Evolutionary conservation across 192 early-diverging fungal genomes (phyloP).

Genomic region (Oehlia diaphana): DNA sequence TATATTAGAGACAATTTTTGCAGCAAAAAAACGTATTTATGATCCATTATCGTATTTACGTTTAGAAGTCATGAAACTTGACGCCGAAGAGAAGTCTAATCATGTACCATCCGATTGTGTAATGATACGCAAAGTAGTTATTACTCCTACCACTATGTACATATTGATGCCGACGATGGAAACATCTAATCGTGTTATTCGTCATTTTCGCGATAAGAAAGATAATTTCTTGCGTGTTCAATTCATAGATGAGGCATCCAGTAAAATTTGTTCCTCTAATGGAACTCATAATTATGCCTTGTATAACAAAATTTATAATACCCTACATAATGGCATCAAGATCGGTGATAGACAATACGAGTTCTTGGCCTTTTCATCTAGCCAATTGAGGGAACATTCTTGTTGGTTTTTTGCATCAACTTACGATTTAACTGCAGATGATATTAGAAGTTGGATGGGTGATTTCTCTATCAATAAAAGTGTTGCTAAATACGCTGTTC

Average conservation of each 20-base stretch:
- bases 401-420: constrained; percentile 73
- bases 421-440: constrained; percentile 42
- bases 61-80: constrained; percentile 26
- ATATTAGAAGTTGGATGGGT: constrained; percentile 70
- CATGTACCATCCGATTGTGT: constrained; percentile 49
- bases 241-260: constrained; percentile 64
- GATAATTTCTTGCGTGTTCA: constrained; percentile 70
- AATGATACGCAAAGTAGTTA: constrained; percentile 53
- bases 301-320: constrained; percentile 53
- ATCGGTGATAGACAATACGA: constrained; percentile 57
- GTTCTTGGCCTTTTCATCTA: constrained; percentile 66
- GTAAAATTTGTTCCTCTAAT: constrained; percentile 36
- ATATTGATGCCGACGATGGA: constrained; percentile 65
- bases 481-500: constrained; percentile 69
- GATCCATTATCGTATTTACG: constrained; percentile 36
- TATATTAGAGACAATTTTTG: constrained; percentile 40
- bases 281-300: constrained; percentile 38
- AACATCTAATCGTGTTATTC: constrained; percentile 72
- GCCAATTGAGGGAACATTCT: constrained; percentile 60
- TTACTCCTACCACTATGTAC: constrained; percentile 70
- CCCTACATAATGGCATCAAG: constrained; percentile 49
- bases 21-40: constrained; percentile 39
- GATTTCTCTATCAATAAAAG: constrained; percentile 61
- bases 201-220: constrained; percentile 48
- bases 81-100: constrained; percentile 21